Base-by-base conservation (phyloP, 352 stramenopile species). In the Globisporangium sylvaticum region DNA sequence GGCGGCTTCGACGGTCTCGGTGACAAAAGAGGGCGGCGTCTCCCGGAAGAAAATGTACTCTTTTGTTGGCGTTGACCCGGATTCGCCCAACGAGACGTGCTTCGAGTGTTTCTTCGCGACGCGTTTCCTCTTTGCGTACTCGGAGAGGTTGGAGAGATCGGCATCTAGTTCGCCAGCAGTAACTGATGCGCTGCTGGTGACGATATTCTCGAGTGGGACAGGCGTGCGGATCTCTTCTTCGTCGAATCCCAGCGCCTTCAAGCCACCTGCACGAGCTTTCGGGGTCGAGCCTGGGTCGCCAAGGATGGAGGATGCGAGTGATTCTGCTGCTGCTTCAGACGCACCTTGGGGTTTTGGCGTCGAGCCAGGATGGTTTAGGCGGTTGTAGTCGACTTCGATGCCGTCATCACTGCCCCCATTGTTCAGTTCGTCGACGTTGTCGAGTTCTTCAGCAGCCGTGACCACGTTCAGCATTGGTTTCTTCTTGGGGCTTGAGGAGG, bases 41-140 rank as follows among this genome's bases (percentile, higher is more conserved):
- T 92, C 83, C 50, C 84, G 80, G 68, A 91, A 94, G 69, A 94
- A 94, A 42, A 92, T 78, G 65, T 92, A 93, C 68, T 94, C 83
- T 69, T 92, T 93, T 9, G 78, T 92, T 14, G 83, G 83, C 50
- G 82, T 94, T 46, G 67, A 59, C 2, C 84, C 84, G 14, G 77
- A 69, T 46, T 87, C 73, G 15, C 84, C 87, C 14, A 91, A 68
- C 31, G 68, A 72, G 1, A 94, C 84, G n/a, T 71, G 79, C 65
- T 91, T 94, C 20, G 64, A 55, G 46, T 78, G 69, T n/a, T 72
- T 75, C 22, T 68, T 74, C 5, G 70, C 75, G 3, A 66, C 64
- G 12, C 79, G 80, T 70, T 91, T 90, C 5, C 64, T 71, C 27
- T 73, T 63, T n/a, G 84, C 82, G 53, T 89, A 90, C 22, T 79